A percentile compares a stretch with the other conserved stretches of the same genome.
These are phyloP conservation scores for Amaranthus cruentus DNA, from an alignment of 148 eudicot species.

Conservation along the genomic window DNA sequence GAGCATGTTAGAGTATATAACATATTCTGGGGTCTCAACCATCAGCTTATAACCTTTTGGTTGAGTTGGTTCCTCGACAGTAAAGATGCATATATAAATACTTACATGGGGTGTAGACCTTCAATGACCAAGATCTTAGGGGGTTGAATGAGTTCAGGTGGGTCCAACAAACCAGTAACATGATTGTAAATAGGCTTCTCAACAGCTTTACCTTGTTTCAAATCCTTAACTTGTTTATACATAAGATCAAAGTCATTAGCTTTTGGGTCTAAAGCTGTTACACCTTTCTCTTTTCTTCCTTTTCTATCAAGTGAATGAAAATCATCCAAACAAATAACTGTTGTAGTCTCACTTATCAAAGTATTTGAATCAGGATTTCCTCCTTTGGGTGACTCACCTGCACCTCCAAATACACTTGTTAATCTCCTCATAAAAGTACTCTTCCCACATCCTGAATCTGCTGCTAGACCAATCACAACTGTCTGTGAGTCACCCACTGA, in stretches of 20 bases:
- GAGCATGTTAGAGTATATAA: no score
- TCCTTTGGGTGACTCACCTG: conserved; percentile 84
- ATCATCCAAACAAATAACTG: conserved; percentile 91
- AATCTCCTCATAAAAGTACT: conserved; percentile 95
- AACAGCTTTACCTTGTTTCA: conserved; percentile 67
- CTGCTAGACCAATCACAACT: conserved; percentile 85
- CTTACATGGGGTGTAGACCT: conserved; percentile 98
- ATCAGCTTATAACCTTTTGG: no score
- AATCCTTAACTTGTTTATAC: conserved; percentile 95
- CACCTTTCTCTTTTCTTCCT: conserved; percentile 87
- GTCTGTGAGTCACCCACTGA: conserved; percentile 48
- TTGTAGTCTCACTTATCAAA: conserved; percentile 80
- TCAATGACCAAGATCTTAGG: conserved; percentile 98
- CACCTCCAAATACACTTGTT: conserved; percentile 95
- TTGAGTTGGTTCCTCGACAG: no score
- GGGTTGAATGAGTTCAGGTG: conserved; percentile 92
- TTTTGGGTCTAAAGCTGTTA: conserved; percentile 88
- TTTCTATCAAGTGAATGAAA: conserved; percentile 86
- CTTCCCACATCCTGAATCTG: conserved; percentile 97
- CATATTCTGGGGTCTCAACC: no score
- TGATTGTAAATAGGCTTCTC: conserved; percentile 94
- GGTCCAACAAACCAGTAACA: conserved; percentile 82
- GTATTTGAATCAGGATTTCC: conserved; percentile 97
- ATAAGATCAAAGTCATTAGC: conserved; percentile 92
- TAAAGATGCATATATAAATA: background rate